Base-by-base conservation (phyloP, 2,329 filamentous ascomycete genomes). In the Stachybotrys chartarum region DNA sequence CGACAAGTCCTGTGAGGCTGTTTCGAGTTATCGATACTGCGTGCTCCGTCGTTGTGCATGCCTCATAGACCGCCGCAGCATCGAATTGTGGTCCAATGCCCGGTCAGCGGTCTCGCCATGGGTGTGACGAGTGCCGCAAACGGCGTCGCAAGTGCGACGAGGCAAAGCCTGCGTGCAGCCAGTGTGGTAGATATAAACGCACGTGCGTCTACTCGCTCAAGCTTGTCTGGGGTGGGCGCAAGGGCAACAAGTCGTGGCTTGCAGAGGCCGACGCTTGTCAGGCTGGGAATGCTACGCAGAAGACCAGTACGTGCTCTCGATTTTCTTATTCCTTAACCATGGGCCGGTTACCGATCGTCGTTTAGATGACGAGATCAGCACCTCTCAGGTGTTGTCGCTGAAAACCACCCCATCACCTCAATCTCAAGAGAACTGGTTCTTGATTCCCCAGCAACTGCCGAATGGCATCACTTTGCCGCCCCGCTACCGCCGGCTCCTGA, bases 101-200 rank as follows among this genome's bases (percentile, higher is more conserved):
- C 24, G 57, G 56, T 3, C 59, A 54, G 56, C 51, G 65, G 54
- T 67, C 65, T 52, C 59, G 65, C 31, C 59, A 61, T 57, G 65
- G 65, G 6, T 67, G 65, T 55, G 64, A 62, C 49, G 64, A 67
- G 60, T 67, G 65, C 51, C 55, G 65, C 56, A 62, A 63, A 45
- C 51, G 64, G 18, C 58, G 65, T 50, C 54, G 65, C 11, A 67
- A 67, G 52, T 67, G 65, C 17, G 64, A 67, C 50, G 65, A 67
- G 18, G 24, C 39, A 12, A 67, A 67, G 18, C 65, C 65, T 2
- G 57, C 54, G 3, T 67, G 65, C 10, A 58, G 63, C 2, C 63
- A 58, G 24, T 67, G 65, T 24, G 31, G 51, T 1, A 55, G 49
- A 0, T 59, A 53, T 16, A 59, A 56, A 5, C 56, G 65, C 5